These are phyloP conservation scores for Coniochaeta sp. DNA, from an alignment of 2,329 filamentous ascomycete genomes.

Conservation along the genomic window DNA sequence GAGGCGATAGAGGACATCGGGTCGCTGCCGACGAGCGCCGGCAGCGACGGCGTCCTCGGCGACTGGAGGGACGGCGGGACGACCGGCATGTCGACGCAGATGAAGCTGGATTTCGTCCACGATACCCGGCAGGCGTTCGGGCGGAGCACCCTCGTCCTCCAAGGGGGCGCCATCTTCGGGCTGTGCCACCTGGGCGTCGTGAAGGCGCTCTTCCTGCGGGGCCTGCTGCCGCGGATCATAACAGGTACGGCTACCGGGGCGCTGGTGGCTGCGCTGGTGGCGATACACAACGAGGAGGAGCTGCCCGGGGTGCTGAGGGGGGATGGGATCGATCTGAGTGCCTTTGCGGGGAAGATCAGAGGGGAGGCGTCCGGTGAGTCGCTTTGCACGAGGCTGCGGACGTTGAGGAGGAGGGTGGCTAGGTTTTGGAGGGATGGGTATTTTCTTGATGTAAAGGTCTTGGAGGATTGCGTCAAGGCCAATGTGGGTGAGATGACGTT, in stretches of 20 bases:
- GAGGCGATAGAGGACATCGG: conserved; percentile 73
- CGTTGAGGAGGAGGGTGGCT: conserved; percentile 55
- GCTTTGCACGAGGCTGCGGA: conserved; percentile 41
- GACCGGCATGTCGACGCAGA: conserved; percentile 17
- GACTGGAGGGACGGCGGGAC: not conserved
- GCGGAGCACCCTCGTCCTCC: conserved; percentile 74
- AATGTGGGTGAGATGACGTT: conserved; percentile 90
- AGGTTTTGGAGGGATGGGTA: conserved; percentile 72
- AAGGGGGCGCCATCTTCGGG: conserved; percentile 87
- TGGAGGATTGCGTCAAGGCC: conserved; percentile 76
- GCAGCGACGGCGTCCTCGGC: not conserved
- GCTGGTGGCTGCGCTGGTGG: conserved; percentile 79
- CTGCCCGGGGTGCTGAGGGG: conserved; percentile 69
- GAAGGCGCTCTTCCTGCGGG: conserved; percentile 74
- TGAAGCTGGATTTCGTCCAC: conserved; percentile 76
- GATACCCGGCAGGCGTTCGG: conserved; percentile 86
- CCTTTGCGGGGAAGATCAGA: conserved; percentile 49
- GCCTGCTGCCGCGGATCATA: conserved; percentile 80
- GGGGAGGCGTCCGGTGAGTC: conserved; percentile 22
- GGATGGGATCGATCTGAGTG: conserved; percentile 73
- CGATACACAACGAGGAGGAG: conserved; percentile 81
- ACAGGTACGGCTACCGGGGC: conserved; percentile 87
- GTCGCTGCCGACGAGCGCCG: conserved; percentile 44
- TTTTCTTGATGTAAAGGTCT: conserved; percentile 71
- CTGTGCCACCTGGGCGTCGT: conserved; percentile 86